phyloP scores from a whole-genome alignment of 2,329 filamentous ascomycete genomes.

The Cercospora sojina region DNA sequence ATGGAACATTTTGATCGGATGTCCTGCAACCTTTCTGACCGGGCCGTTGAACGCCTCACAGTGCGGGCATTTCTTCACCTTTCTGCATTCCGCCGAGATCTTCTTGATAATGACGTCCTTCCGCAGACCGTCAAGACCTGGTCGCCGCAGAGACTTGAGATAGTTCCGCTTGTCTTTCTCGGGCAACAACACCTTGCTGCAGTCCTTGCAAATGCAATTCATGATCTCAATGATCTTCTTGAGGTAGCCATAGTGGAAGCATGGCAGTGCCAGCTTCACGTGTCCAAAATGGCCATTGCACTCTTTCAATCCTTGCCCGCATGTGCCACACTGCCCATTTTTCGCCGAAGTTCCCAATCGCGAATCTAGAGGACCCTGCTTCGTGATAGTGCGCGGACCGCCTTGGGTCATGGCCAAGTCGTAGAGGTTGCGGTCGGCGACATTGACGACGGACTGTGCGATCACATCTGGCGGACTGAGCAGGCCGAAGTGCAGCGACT shows the following conservation, averaged over 20 bases:
- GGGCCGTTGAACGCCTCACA: conserved; percentile 84
- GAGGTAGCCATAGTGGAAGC: conserved; percentile 94
- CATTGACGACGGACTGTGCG: conserved; percentile 89
- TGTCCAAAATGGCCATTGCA: conserved; percentile 97
- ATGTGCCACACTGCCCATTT: conserved; percentile 74
- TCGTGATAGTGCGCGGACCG: conserved; percentile 67
- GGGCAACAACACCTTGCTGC: conserved; percentile 76
- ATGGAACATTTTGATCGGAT: conserved; percentile 88
- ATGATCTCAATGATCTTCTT: conserved; percentile 89
- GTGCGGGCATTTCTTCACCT: conserved; percentile 76
- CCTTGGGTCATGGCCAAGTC: conserved; percentile 63
- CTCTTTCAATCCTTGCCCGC: conserved; percentile 73
- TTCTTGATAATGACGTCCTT: conserved; percentile 81
- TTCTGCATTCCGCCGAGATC: conserved; percentile 86
- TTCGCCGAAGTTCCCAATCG: conserved; percentile 90
- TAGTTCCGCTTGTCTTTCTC: conserved; percentile 75
- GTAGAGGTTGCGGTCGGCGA: conserved; percentile 92
- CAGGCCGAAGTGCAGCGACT: conserved; percentile 90
- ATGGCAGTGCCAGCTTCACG: conserved; percentile 83
- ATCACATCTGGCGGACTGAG: conserved; percentile 86
- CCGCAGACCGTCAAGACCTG: conserved; percentile 81
- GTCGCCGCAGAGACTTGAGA: conserved; percentile 75
- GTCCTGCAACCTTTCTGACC: conserved; percentile 79
- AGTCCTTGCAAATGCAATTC: conserved; percentile 94
- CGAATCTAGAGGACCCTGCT: conserved; percentile 82